These are phyloP conservation scores for Magnusiomyces ingens DNA, from an alignment of 1,139 yeast species.

Conservation along the genomic window DNA sequence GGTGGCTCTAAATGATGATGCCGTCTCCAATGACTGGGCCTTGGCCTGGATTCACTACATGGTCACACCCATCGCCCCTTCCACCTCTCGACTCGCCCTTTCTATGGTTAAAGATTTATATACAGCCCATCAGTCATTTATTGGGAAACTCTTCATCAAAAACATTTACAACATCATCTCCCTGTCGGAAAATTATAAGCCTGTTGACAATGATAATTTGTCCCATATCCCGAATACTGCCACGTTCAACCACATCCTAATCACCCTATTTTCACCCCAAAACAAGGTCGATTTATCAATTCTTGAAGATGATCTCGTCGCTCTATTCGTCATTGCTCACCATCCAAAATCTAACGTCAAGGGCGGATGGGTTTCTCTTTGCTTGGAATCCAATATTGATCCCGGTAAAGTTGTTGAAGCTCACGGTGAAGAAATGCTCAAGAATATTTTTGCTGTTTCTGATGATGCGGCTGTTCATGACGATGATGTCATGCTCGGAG, in stretches of 20 bases:
- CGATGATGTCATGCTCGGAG: constrained; percentile 26
- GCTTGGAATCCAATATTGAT: constrained; percentile 54
- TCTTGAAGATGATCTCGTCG: constrained; percentile 39
- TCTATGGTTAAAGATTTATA: constrained; percentile 8
- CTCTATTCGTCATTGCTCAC: constrained; percentile 51
- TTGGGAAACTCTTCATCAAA: constrained; percentile 14
- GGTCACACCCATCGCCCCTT: constrained; percentile 12
- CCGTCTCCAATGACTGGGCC: constrained; percentile 21
- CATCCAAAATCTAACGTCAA: constrained; percentile 39
- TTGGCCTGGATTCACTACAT: constrained; percentile 28
- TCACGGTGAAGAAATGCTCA: constrained; percentile 38
- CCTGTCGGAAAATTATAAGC: constrained; percentile 9
- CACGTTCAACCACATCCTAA: background rate
- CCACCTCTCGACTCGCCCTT: constrained; percentile 25
- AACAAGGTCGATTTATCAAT: constrained; percentile 17
- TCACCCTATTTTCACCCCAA: background rate
- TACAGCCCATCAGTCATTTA: constrained; percentile 13
- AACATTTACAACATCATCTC: constrained; percentile 19
- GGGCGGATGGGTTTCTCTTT: constrained; percentile 76
- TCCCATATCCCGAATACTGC: constrained; percentile 9
- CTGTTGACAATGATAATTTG: constrained; percentile 9
- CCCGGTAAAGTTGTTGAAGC: constrained; percentile 52
- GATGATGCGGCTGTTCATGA: constrained; percentile 19
- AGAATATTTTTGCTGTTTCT: constrained; percentile 27
- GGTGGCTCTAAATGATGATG: constrained; percentile 24